Evolutionary conservation across 2,329 filamentous ascomycete species (phyloP).

Genomic region (Diaporthe sp.): DNA sequence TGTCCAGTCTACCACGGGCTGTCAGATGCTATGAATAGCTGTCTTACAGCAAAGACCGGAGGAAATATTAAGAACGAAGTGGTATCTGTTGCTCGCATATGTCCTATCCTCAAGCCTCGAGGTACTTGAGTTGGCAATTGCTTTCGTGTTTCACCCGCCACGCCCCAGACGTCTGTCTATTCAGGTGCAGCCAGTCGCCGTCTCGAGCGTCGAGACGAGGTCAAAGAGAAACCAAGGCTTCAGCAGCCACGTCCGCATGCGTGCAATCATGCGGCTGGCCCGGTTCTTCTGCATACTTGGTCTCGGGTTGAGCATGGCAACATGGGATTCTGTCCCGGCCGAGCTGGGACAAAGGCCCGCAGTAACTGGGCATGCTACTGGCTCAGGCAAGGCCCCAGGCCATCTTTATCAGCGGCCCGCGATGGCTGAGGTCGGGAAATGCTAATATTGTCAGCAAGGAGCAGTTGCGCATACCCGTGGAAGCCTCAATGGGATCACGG

Average conservation of each 20-base stretch:
- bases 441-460: slow-evolving; percentile 1
- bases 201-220: background rate
- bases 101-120: background rate
- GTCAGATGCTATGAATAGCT: background rate
- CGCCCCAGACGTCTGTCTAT: background rate
- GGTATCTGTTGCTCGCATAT: background rate
- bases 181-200: background rate
- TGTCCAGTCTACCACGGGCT: background rate
- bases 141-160: background rate
- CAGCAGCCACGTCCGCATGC: slow-evolving; percentile 8
- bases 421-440: background rate
- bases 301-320: background rate
- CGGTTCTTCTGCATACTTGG: background rate
- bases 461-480: background rate
- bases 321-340: background rate
- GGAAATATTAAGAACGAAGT: background rate
- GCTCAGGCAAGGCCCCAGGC: background rate
- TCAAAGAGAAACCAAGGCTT: slow-evolving; percentile 7
- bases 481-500: background rate
- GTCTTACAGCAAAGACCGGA: background rate
- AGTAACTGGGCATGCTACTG: background rate
- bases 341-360: background rate
- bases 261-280: background rate
- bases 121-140: background rate
- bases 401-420: slow-evolving; percentile 1